Percentiles rank a stretch among this genome's conserved stretches.
Conservation (phyloP, 2,329 filamentous ascomycete species). For the Dryadomyces quercus-mongolicae region DNA sequence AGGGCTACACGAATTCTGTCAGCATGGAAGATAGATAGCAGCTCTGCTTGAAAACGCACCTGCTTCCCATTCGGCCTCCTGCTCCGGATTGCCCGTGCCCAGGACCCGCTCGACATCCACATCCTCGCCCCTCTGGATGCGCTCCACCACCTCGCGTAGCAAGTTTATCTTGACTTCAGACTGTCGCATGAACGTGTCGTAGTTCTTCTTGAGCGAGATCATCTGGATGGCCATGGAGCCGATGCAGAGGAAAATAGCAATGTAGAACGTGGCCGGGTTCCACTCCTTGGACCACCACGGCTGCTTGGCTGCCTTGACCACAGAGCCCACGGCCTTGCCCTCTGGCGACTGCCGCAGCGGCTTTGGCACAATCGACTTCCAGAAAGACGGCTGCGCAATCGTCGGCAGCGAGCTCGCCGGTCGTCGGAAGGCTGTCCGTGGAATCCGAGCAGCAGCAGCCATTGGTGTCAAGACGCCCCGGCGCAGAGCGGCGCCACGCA, state of each 20-base stretch:
- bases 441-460: neutral
- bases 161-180: constrained; percentile 69
- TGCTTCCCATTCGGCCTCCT: constrained; percentile 82
- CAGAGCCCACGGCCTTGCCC: constrained; percentile 7
- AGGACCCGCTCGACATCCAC: constrained; percentile 77
- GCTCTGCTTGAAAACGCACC: constrained; percentile 28
- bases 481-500: neutral
- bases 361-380: constrained; percentile 59
- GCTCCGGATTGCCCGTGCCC: constrained; percentile 62
- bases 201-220: constrained; percentile 68
- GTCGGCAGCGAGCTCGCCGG: constrained; percentile 15
- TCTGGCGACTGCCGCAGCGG: constrained; percentile 32
- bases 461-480: neutral
- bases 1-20: constrained; percentile 36
- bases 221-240: constrained; percentile 94
- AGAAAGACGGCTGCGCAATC: constrained; percentile 38
- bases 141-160: constrained; percentile 63
- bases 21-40: neutral
- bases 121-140: constrained; percentile 57
- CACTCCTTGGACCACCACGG: constrained; percentile 47
- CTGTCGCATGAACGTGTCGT: constrained; percentile 57
- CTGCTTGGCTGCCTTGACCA: constrained; percentile 15
- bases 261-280: constrained; percentile 76
- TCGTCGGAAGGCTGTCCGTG: neutral
- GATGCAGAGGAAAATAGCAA: constrained; percentile 72